Base-by-base conservation (phyloP, 1,284 basidiomycete species). In the Wolfiporia cocos region DNA sequence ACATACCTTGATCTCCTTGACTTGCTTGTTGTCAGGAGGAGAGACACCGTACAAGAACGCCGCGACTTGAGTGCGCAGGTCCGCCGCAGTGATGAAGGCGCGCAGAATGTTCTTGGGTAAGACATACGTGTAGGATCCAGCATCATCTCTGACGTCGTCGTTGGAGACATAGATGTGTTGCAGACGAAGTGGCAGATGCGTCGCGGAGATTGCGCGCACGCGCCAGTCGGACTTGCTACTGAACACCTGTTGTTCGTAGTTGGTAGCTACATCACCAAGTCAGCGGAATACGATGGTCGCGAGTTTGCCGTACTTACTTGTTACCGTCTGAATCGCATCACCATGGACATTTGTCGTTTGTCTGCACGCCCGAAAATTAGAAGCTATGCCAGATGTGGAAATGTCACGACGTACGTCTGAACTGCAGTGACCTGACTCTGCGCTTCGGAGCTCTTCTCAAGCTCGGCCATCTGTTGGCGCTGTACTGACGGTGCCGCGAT, bases 221-320 rank as follows among this genome's bases (percentile, higher is more conserved):
- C 96, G 90, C 96, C 96, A 99, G 65, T 99, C 96, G 11, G 94
- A 97, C 73, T 99, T 99, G 71, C 87, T 92, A 61, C 90, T 93
- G 70, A 99, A 99, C 19, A 92, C 87, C 60, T 93, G 87, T 59
- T 96, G 92, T 66, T 97, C 96, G 64, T 99, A 99, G 63, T 92
- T 94, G 45, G 95, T 97, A 3, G 95, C 81, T 84, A 45, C 26
- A 49, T 44, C 41, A 35, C 29, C 23, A 77, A 76, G 73, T 95
- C n/a, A n/a, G n/a, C n/a, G n/a, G n/a, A n/a, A n/a, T n/a, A n/a
- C n/a, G n/a, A 28, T 5, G 21, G 4, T 17, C 41, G 42, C 23
- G 9, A n/a, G 28, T 19, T 7, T n/a, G 14, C 7, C 9, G 32
- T 12, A 69, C 82, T 61, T 58, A 86, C 83, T 98, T 1, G 96